phyloP scores from a whole-genome alignment of 768 basidiomycete genomes.

The Boletus bicolor region DNA sequence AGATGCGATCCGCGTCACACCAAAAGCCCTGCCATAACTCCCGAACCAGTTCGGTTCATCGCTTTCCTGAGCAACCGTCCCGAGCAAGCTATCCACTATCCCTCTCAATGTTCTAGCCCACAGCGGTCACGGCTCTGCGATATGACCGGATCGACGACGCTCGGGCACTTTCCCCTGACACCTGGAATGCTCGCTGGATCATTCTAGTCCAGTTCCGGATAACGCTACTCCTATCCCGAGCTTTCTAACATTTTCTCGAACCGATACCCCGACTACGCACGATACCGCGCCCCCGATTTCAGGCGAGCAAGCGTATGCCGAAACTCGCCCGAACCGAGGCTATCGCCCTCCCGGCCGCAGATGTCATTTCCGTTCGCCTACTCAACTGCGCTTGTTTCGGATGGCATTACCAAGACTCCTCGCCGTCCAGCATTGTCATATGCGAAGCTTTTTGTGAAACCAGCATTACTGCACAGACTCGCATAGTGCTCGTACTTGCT shows the following conservation, averaged over 20 bases:
- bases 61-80: constrained; percentile 5
- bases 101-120: not conserved
- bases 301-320: constrained; percentile 1
- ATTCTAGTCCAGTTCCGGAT: not conserved
- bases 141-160: constrained; percentile 26
- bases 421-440: not conserved
- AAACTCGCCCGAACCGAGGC: not conserved
- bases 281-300: not conserved
- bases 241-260: not conserved
- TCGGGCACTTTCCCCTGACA: not conserved
- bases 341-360: not conserved
- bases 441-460: not conserved
- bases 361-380: constrained; percentile 18
- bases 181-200: not conserved
- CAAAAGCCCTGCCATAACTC: not conserved
- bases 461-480: constrained; percentile 10
- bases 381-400: constrained; percentile 9
- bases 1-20: constrained; percentile 19
- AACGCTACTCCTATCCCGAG: not conserved
- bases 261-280: constrained; percentile 2
- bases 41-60: constrained; percentile 22
- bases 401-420: constrained; percentile 1
- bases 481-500: not conserved
- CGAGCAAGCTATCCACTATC: not conserved
- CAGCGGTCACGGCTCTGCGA: constrained; percentile 14